Evolutionary conservation across 345 rosid species (phyloP), one percentile per base, ranked within the genome.

Genomic region (Euphorbia lathyris): DNA sequence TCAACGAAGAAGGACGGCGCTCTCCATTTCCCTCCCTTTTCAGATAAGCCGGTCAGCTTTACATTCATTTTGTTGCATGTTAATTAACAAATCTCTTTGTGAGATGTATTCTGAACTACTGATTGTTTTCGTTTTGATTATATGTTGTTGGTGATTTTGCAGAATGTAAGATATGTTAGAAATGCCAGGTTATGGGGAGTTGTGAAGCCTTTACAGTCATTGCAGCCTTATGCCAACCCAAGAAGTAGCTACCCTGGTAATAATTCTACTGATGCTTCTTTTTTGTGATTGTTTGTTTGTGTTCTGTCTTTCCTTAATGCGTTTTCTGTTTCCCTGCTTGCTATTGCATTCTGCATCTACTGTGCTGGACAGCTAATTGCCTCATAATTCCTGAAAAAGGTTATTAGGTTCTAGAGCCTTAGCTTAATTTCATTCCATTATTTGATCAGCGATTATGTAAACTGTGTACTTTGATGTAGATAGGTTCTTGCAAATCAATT

Each of bases 221-320:
- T 96, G 83, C 90, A 89, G 74, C 98, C 98, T 7, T 96, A 89
- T 85, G 97, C 97, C 65, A 92, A 90, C 76, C 91, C 98, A 43
- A 88, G 98, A 82, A 84, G 56, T 70, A 82, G 57, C 78, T 86
- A 85, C 82, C 89, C 86, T 68, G 96, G 99, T 95, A 89, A 23
- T 72, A 43, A 38, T 73, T 79, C 69, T 66, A 34, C 66, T 74
- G 45, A 45, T 71, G 26, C 68, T 59, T 38, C 5, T 9, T 63
- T 23, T 66, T 13, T 57, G 27, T 26, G 17, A 25, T 23, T 4
- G 13, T 11, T 45, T 45, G 22, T 48, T 48, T n/a, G n/a, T n/a
- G n/a, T n/a, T n/a, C n/a, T n/a, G n/a, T 23, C 9, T 45, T 45
- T 10, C 19, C 51, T 45, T 45, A 40, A 6, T 22, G 63, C 1